Evolutionary conservation across 768 basidiomycete genomes (phyloP).

Genomic region (Tylopilus balloui): DNA sequence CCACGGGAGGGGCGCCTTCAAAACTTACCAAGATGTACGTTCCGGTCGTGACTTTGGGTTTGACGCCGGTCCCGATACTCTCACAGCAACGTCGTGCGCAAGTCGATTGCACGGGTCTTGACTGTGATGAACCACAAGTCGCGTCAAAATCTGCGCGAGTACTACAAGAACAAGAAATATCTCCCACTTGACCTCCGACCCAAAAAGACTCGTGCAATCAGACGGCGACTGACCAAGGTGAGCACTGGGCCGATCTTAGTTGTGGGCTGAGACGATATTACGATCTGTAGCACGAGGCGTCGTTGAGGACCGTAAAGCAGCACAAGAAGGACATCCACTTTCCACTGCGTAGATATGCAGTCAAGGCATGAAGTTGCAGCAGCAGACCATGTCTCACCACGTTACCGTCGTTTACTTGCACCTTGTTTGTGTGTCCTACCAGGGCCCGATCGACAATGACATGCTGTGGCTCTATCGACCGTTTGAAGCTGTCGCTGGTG

Average conservation of each 20-base stretch:
- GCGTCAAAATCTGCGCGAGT: slow-evolving; percentile 93
- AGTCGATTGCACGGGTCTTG: slow-evolving; percentile 96
- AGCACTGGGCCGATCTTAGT: slow-evolving; percentile 17
- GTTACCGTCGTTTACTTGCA: slow-evolving; percentile 29
- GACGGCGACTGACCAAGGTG: slow-evolving; percentile 89
- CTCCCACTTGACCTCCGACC: slow-evolving; percentile 94
- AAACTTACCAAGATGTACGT: slow-evolving; percentile 98
- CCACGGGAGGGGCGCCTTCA: slow-evolving; percentile 89
- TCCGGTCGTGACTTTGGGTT: neutral
- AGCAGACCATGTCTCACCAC: slow-evolving; percentile 20
- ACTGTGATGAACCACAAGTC: slow-evolving; percentile 99
- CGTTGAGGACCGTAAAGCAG: slow-evolving; percentile 87
- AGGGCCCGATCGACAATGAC: slow-evolving; percentile 31
- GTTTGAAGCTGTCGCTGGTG: neutral
- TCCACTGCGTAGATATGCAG: slow-evolving; percentile 89
- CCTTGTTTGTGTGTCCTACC: slow-evolving; percentile 38
- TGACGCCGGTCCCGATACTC: neutral
- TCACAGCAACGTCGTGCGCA: slow-evolving; percentile 89
- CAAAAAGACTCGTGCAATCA: slow-evolving; percentile 98
- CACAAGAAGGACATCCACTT: slow-evolving; percentile 94
- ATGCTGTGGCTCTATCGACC: slow-evolving; percentile 28
- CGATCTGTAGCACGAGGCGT: slow-evolving; percentile 64
- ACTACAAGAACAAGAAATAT: slow-evolving; percentile 97
- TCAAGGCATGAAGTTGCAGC: slow-evolving; percentile 68
- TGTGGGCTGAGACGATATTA: slow-evolving; percentile 4